Evolutionary conservation across 345 rosid genomes (phyloP).

Genomic region (Murraya paniculata): DNA sequence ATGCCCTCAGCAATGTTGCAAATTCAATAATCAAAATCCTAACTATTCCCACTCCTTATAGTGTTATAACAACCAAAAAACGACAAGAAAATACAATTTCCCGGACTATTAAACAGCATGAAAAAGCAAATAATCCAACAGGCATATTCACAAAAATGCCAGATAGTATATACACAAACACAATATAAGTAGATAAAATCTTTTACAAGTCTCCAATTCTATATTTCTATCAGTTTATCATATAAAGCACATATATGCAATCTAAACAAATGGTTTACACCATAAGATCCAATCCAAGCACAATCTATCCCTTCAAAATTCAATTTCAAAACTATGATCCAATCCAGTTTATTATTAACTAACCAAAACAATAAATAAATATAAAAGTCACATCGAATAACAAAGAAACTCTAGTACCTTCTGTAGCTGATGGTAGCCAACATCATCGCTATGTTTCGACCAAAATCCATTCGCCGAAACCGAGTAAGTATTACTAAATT

Average conservation of each 20-base stretch:
- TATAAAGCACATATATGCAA: background rate
- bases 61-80: constrained; percentile 2
- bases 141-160: background rate
- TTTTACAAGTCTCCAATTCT: background rate
- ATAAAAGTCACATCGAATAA: background rate
- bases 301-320: constrained; percentile 6
- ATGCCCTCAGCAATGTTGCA: background rate
- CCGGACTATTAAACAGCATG: background rate
- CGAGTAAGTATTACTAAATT: constrained; percentile 41
- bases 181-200: background rate
- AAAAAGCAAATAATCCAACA: background rate
- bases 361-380: background rate
- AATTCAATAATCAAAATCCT: background rate
- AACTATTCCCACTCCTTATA: background rate
- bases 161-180: background rate
- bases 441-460: constrained; percentile 66
- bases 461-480: constrained; percentile 56
- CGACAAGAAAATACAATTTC: constrained; percentile 7
- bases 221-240: background rate
- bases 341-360: constrained; percentile 15
- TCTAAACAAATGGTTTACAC: constrained; percentile 19
- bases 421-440: constrained; percentile 73
- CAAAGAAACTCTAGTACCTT: constrained; percentile 47
- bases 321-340: constrained; percentile 25
- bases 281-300: constrained; percentile 40